phyloP scores from a whole-genome alignment of 2,329 filamentous ascomycete genomes.

The Lecanicillium sp. region DNA sequence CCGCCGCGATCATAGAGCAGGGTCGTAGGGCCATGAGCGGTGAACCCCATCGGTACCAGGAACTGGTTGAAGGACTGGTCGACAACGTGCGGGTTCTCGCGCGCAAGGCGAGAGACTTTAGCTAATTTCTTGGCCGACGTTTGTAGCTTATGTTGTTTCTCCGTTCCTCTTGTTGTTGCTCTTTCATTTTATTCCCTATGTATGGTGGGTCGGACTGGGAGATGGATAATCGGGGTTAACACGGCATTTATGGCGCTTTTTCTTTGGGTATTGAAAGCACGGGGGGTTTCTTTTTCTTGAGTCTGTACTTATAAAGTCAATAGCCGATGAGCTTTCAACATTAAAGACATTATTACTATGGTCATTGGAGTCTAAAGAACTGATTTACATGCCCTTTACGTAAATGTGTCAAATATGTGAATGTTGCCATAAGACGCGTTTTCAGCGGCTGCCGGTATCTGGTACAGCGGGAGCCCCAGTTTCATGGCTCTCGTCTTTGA shows the following conservation, averaged over 20 bases:
- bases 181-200: not conserved
- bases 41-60: slow-evolving; percentile 52
- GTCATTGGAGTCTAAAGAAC: no score
- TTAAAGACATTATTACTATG: no score
- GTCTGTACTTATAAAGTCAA: no score
- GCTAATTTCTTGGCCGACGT: not conserved
- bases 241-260: slow-evolving; percentile 5
- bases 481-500: no score
- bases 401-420: no score
- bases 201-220: not conserved
- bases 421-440: no score
- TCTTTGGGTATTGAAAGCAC: not conserved
- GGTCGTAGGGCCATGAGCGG: slow-evolving; percentile 46
- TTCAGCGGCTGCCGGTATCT: no score
- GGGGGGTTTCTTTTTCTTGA: not conserved
- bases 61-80: slow-evolving; percentile 64
- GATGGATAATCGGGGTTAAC: not conserved
- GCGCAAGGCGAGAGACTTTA: slow-evolving; percentile 29
- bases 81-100: slow-evolving; percentile 63
- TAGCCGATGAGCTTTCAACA: no score
- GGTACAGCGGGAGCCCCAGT: no score
- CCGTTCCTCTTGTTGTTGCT: not conserved
- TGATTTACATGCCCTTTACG: no score
- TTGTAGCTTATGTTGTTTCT: not conserved
- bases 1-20: slow-evolving; percentile 56